These are phyloP conservation scores for Hypoxylon sp. DNA, from an alignment of 2,329 filamentous ascomycete genomes.

Conservation along the genomic window DNA sequence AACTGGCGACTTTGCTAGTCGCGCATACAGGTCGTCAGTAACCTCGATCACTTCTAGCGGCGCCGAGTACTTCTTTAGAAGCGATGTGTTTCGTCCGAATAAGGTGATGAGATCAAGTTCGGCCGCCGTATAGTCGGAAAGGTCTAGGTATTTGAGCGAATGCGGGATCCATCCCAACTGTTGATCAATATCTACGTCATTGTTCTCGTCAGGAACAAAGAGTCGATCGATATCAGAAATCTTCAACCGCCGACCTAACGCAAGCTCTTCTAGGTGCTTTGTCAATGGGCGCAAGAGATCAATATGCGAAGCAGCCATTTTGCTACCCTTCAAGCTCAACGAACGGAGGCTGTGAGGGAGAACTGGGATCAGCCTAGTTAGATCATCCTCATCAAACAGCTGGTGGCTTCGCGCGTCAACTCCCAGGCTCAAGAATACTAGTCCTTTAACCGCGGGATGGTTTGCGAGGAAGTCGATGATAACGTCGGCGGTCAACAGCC, in stretches of 20 bases:
- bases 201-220: conserved; percentile 67
- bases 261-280: conserved; percentile 82
- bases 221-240: conserved; percentile 76
- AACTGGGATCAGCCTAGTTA: conserved; percentile 74
- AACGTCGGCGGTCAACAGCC: conserved; percentile 73
- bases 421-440: conserved; percentile 81
- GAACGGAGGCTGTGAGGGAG: conserved; percentile 79
- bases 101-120: conserved; percentile 72
- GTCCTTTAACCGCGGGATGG: conserved; percentile 77
- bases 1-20: conserved; percentile 75
- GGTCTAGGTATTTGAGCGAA: conserved; percentile 80
- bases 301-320: conserved; percentile 76
- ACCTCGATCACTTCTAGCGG: conserved; percentile 85
- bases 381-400: conserved; percentile 75
- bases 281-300: conserved; percentile 74
- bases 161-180: conserved; percentile 67
- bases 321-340: conserved; percentile 81
- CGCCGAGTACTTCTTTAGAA: conserved; percentile 72
- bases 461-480: conserved; percentile 79
- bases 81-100: conserved; percentile 65
- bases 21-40: conserved; percentile 75
- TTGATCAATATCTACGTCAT: conserved; percentile 52
- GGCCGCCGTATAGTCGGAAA: conserved; percentile 77
- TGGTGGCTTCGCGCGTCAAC: conserved; percentile 81
- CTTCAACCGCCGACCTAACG: conserved; percentile 77